phyloP scores from a whole-genome alignment of 371 early-diverging fungal species.

The Mucor velutinosus region DNA sequence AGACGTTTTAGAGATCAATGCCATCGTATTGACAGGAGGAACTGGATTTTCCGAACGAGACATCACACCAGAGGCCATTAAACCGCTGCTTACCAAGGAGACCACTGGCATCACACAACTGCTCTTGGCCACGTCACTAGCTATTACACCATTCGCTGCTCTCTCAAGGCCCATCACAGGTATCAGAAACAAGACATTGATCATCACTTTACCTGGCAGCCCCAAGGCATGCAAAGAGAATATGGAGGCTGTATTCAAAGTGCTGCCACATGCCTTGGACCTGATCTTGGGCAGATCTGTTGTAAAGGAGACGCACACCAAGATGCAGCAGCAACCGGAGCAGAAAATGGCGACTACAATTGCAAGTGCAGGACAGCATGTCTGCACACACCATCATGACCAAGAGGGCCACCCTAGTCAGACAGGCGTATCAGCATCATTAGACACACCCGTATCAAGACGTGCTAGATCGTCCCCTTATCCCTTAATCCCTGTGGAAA shows the following conservation, averaged over 20 bases:
- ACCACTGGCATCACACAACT: conserved; percentile 80
- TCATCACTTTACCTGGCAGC: conserved; percentile 89
- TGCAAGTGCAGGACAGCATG: conserved; percentile 10
- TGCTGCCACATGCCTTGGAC: conserved; percentile 85
- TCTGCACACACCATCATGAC: conserved; percentile 23
- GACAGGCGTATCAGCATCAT: conserved; percentile 32
- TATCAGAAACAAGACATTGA: conserved; percentile 65
- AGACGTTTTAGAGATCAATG: conserved; percentile 49
- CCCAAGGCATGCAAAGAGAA: conserved; percentile 86
- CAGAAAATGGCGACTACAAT: background rate
- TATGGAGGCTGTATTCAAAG: conserved; percentile 64
- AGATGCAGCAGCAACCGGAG: conserved; percentile 8
- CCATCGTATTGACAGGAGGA: conserved; percentile 92
- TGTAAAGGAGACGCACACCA: conserved; percentile 15
- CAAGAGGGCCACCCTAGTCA: conserved; percentile 5
- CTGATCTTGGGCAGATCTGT: conserved; percentile 54
- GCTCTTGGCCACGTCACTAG: conserved; percentile 71
- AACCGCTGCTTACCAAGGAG: conserved; percentile 66
- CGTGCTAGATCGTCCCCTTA: conserved; percentile 82
- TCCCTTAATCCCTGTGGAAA: conserved; percentile 72
- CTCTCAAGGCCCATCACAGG: conserved; percentile 88
- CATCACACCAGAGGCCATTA: conserved; percentile 86
- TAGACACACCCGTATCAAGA: conserved; percentile 60
- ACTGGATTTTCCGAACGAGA: conserved; percentile 90
- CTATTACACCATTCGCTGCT: conserved; percentile 87